Conservation (phyloP, 306 rosid genomes). For the Medicago ruthenica region DNA sequence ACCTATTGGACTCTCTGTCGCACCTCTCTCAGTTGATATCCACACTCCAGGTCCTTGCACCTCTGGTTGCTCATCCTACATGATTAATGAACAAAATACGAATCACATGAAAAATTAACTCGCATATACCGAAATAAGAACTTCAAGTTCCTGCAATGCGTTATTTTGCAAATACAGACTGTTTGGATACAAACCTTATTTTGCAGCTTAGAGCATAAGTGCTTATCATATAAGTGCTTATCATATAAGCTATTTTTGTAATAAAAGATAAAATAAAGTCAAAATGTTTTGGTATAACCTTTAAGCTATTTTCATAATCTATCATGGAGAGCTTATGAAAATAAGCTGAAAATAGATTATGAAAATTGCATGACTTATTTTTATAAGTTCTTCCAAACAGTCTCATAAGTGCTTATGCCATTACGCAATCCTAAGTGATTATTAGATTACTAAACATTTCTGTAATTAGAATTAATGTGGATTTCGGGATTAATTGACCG, state of each 20-base stretch:
- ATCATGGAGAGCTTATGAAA: too few relatives aligned
- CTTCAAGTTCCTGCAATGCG: constrained; percentile 16
- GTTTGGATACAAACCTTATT: too few relatives aligned
- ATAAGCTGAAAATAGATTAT: too few relatives aligned
- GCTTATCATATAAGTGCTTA: too few relatives aligned
- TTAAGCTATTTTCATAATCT: too few relatives aligned
- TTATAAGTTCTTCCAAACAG: too few relatives aligned
- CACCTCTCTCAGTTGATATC: constrained; percentile 84
- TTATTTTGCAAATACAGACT: not conserved
- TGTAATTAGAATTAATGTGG: constrained; percentile 25
- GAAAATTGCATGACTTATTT: too few relatives aligned
- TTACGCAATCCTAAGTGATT: not conserved
- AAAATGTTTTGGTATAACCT: too few relatives aligned
- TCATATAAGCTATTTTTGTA: too few relatives aligned
- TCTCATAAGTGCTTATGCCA: too few relatives aligned
- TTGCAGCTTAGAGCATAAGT: too few relatives aligned
- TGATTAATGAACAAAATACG: constrained; percentile 2
- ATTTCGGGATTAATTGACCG: not conserved
- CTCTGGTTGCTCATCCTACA: constrained; percentile 94
- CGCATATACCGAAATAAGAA: constrained; percentile 28
- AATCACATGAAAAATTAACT: constrained; percentile 4
- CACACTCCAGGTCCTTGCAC: constrained; percentile 95
- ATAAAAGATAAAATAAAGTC: too few relatives aligned
- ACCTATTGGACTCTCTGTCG: constrained; percentile 94
- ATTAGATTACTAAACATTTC: not conserved